phyloP scores from a whole-genome alignment of 2,329 filamentous ascomycete genomes.

The Cadophora malorum region DNA sequence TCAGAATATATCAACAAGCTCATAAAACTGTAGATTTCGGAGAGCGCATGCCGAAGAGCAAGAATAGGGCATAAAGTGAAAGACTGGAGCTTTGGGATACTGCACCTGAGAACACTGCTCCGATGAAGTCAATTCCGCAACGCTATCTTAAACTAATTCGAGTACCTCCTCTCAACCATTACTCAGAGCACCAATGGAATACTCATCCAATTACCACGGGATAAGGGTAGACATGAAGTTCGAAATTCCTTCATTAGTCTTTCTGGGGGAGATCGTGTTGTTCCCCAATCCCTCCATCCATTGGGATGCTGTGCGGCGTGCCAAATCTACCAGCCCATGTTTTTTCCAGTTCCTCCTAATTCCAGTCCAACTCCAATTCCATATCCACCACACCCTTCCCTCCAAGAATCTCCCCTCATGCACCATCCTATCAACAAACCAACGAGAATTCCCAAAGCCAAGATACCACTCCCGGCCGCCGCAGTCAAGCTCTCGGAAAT shows the following conservation, averaged over 20 bases:
- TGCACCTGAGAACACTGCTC: too few species aligned
- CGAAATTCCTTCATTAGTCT: not conserved
- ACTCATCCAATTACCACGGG: not conserved
- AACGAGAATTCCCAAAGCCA: conserved; percentile 8
- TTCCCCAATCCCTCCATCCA: not conserved
- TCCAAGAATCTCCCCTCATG: conserved; percentile 1
- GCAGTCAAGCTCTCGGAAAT: conserved; percentile 24
- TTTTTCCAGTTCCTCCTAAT: not conserved
- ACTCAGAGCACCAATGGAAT: too few species aligned
- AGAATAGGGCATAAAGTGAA: too few species aligned
- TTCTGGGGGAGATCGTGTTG: not conserved
- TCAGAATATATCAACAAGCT: too few species aligned
- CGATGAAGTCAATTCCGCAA: too few species aligned
- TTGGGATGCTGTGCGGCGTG: not conserved
- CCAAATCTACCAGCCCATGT: not conserved
- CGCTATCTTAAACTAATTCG: not conserved
- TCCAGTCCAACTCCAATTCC: not conserved
- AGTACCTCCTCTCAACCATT: not conserved
- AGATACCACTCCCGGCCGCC: conserved; percentile 15
- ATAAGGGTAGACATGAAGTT: not conserved
- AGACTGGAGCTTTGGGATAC: not conserved
- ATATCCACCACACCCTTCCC: not conserved
- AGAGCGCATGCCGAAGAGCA: too few species aligned
- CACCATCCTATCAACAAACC: conserved; percentile 3
- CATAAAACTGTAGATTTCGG: too few species aligned